Evolutionary conservation across 176 grass and related monocot species (phyloP).

Genomic region (Poa annua): DNA sequence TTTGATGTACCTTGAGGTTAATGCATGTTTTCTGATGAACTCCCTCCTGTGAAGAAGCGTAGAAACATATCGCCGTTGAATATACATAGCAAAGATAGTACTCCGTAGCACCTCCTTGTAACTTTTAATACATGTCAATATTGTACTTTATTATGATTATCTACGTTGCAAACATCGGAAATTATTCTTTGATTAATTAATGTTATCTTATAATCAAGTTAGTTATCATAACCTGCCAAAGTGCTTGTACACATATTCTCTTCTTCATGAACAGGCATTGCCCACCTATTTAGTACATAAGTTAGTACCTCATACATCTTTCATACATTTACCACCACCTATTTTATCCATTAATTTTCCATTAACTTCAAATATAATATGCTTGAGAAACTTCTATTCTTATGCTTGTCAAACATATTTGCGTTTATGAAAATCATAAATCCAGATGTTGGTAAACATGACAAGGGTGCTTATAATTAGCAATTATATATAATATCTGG

Average conservation of each 20-base stretch:
- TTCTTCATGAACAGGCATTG: too few species aligned
- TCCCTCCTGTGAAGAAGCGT: background rate
- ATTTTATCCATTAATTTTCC: background rate
- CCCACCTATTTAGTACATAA: too few species aligned
- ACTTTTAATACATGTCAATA: background rate
- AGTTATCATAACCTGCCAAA: background rate
- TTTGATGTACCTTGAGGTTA: background rate
- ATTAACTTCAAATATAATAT: background rate
- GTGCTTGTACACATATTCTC: too few species aligned
- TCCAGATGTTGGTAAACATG: background rate
- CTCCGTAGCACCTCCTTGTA: background rate
- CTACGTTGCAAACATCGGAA: background rate
- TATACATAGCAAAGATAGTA: background rate
- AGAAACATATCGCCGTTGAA: background rate
- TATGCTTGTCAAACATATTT: background rate
- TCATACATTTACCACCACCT: background rate
- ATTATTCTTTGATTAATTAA: background rate
- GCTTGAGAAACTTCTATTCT: background rate
- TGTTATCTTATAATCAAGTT: background rate
- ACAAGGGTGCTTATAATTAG: background rate
- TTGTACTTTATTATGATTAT: background rate
- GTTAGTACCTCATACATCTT: background rate
- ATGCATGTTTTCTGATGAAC: background rate
- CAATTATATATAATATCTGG: background rate
- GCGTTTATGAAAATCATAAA: background rate